These are phyloP conservation scores for Ustilaginoidea virens DNA, from an alignment of 2,329 filamentous ascomycete species.

Conservation along the genomic window DNA sequence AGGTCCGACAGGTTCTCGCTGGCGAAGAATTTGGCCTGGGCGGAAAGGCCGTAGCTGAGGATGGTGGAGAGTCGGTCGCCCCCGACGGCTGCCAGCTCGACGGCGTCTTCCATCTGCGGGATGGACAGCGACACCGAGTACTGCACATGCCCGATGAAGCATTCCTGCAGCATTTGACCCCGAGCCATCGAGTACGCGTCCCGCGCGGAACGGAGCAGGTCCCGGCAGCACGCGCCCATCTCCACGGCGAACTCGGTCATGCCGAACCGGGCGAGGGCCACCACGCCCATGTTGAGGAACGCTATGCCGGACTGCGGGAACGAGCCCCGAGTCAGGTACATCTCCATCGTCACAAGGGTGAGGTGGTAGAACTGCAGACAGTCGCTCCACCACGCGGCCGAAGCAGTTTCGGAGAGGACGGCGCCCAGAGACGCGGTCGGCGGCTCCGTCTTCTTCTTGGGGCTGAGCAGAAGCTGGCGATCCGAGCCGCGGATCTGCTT, in stretches of 20 bases:
- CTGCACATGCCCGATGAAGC: constrained; percentile 57
- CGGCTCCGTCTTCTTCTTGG: constrained; percentile 29
- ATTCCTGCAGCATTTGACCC: constrained; percentile 52
- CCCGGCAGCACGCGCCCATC: constrained; percentile 45
- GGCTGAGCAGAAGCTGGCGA: constrained; percentile 26
- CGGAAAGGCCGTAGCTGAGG: constrained; percentile 52
- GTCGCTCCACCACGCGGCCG: constrained; percentile 61
- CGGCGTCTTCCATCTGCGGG: constrained; percentile 44
- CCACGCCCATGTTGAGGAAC: constrained; percentile 52
- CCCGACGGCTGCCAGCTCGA: constrained; percentile 49
- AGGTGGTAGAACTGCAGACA: constrained; percentile 58
- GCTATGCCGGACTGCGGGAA: constrained; percentile 56
- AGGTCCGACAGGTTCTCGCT: constrained; percentile 55
- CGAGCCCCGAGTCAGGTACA: constrained; percentile 46
- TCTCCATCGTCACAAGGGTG: constrained; percentile 48
- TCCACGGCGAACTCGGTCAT: constrained; percentile 54
- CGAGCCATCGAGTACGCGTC: constrained; percentile 52
- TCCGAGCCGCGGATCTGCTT: constrained; percentile 44
- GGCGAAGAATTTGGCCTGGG: constrained; percentile 52
- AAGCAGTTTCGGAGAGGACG: constrained; percentile 53
- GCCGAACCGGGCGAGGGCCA: constrained; percentile 54
- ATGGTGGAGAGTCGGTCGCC: constrained; percentile 60
- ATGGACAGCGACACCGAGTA: constrained; percentile 43
- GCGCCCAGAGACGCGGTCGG: constrained; percentile 49
- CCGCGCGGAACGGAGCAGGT: constrained; percentile 46